Evolutionary conservation across 78 protist species (phyloP).

Genomic region (Creolimax fragrantissima): DNA sequence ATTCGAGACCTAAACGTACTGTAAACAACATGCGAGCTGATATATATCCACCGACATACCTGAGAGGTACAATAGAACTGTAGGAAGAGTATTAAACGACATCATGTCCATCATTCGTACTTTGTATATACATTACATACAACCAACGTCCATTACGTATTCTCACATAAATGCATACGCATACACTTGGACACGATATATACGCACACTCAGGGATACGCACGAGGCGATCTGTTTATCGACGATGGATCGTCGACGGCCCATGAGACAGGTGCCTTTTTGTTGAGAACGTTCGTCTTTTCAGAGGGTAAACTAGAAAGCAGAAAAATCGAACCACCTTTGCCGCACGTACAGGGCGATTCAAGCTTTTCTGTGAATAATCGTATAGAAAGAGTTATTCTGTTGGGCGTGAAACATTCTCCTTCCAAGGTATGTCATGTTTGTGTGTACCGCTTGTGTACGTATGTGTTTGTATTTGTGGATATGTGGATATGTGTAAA

Average conservation of each 20-base stretch:
- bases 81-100: too few relatives aligned
- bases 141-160: too few relatives aligned
- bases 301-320: not conserved
- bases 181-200: too few relatives aligned
- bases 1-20: too few relatives aligned
- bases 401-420: not conserved
- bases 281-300: not conserved
- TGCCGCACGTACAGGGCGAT: not conserved
- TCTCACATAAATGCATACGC: not conserved
- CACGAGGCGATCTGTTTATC: not conserved
- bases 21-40: too few relatives aligned
- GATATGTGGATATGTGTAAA: too few relatives aligned
- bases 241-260: not conserved
- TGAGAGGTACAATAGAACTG: too few relatives aligned
- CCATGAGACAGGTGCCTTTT: not conserved
- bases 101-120: too few relatives aligned
- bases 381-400: not conserved
- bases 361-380: not conserved
- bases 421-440: not conserved
- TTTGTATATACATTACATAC: too few relatives aligned
- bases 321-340: not conserved
- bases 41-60: too few relatives aligned
- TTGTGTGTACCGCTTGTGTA: not conserved
- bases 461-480: too few relatives aligned
- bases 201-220: not conserved